These are phyloP conservation scores for Rhizophora apiculata DNA, from an alignment of 345 rosid genomes.

Conservation along the genomic window DNA sequence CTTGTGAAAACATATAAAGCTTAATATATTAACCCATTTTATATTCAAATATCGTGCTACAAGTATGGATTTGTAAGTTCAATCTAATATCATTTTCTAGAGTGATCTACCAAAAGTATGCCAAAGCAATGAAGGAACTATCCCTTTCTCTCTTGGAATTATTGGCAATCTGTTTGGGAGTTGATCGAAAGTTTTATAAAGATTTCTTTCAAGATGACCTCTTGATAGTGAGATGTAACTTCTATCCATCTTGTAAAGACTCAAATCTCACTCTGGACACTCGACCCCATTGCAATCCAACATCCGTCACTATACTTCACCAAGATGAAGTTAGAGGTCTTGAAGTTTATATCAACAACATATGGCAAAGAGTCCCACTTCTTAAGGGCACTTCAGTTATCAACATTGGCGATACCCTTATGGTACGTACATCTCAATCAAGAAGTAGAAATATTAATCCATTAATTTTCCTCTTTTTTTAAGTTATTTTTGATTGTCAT, in stretches of 20 bases:
- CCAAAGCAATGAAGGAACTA: conserved; percentile 30
- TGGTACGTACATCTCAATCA: conserved; percentile 25
- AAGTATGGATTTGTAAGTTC: neutral
- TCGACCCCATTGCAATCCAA: conserved; percentile 45
- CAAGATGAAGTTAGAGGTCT: conserved; percentile 57
- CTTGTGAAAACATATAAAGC: too few species aligned
- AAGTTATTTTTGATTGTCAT: too few species aligned
- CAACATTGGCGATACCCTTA: conserved; percentile 59
- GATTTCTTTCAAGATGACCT: conserved; percentile 36
- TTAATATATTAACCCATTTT: too few species aligned
- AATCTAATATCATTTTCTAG: conserved; percentile 14
- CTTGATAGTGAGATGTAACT: conserved; percentile 47
- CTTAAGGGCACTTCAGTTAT: conserved; percentile 41
- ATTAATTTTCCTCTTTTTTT: too few species aligned
- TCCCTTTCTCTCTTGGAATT: conserved; percentile 31
- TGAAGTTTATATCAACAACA: conserved; percentile 32
- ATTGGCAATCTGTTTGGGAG: conserved; percentile 38
- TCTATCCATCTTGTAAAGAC: conserved; percentile 46
- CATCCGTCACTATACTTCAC: conserved; percentile 44
- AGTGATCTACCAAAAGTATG: conserved; percentile 30
- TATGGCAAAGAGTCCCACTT: conserved; percentile 44
- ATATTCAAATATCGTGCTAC: too few species aligned
- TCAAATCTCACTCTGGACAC: conserved; percentile 46
- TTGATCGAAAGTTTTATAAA: conserved; percentile 31
- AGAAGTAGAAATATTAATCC: neutral